Evolutionary conservation across 495 filamentous ascomycete species (phyloP).

Genomic region (Sordaria brevicollis): DNA sequence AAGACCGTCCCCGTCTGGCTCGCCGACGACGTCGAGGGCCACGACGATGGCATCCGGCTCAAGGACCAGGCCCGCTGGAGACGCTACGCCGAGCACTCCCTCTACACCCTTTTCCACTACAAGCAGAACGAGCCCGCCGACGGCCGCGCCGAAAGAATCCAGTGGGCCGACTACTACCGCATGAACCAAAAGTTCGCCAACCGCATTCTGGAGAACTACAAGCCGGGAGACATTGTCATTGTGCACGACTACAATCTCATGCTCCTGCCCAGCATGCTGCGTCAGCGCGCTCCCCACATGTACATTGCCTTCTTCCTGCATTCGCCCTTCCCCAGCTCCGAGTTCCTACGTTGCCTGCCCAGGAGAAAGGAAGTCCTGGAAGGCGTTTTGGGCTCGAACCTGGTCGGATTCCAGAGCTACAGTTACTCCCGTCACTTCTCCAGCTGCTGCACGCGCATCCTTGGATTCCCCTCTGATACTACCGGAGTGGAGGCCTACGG

Average conservation of each 20-base stretch:
- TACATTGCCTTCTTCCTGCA: slow-evolving; percentile 90
- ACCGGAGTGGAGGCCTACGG: slow-evolving; percentile 83
- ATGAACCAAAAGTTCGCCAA: slow-evolving; percentile 85
- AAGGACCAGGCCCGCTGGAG: slow-evolving; percentile 76
- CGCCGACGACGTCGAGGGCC: slow-evolving; percentile 54
- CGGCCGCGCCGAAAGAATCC: slow-evolving; percentile 64
- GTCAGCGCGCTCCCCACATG: slow-evolving; percentile 70
- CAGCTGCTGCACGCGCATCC: slow-evolving; percentile 79
- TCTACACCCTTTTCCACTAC: slow-evolving; percentile 89
- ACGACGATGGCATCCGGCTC: slow-evolving; percentile 52
- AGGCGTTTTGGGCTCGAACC: slow-evolving; percentile 78
- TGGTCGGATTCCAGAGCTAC: slow-evolving; percentile 87
- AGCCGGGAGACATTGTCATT: slow-evolving; percentile 80
- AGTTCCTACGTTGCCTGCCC: slow-evolving; percentile 78
- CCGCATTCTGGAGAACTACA: slow-evolving; percentile 73
- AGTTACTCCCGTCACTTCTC: slow-evolving; percentile 87
- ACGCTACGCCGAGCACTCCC: slow-evolving; percentile 75
- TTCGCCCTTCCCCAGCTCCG: slow-evolving; percentile 86
- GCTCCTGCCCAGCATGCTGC: slow-evolving; percentile 72
- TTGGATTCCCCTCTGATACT: slow-evolving; percentile 71
- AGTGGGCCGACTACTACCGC: slow-evolving; percentile 82
- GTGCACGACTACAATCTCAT: slow-evolving; percentile 90
- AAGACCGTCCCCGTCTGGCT: slow-evolving; percentile 80
- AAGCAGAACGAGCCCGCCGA: slow-evolving; percentile 82
- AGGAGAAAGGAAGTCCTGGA: slow-evolving; percentile 79